Conservation (phyloP, 495 filamentous ascomycete species). For the Podospora australis region DNA sequence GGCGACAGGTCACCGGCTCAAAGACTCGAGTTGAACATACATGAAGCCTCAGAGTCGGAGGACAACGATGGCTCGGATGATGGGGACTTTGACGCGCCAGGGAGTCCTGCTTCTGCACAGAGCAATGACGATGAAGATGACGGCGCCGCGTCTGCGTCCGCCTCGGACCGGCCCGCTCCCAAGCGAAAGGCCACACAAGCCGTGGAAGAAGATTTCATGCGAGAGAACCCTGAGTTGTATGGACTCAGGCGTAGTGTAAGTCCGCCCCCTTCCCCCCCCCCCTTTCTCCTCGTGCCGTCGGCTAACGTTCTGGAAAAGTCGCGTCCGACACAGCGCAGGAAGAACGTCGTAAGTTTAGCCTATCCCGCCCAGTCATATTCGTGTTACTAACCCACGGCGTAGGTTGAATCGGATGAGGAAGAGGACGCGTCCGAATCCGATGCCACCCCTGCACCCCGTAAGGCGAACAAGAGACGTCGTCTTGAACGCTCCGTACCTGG, state of each 20-base stretch:
- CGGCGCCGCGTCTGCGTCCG: conserved; percentile 54
- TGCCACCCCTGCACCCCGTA: conserved; percentile 44
- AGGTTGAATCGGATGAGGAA: conserved; percentile 71
- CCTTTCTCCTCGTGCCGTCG: background rate
- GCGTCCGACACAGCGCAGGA: conserved; percentile 44
- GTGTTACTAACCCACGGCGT: conserved; percentile 19
- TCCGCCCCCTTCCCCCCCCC: conserved; percentile 7
- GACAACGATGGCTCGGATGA: conserved; percentile 71
- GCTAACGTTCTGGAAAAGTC: conserved; percentile 40
- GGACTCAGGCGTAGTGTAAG: conserved; percentile 86
- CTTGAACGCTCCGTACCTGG: conserved; percentile 44
- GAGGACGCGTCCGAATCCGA: conserved; percentile 68
- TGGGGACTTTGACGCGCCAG: conserved; percentile 69
- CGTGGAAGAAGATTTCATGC: conserved; percentile 74
- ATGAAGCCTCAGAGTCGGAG: conserved; percentile 39
- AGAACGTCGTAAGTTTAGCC: conserved; percentile 42
- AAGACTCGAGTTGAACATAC: conserved; percentile 47
- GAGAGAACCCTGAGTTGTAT: conserved; percentile 92
- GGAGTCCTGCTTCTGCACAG: conserved; percentile 49
- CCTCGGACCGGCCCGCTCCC: conserved; percentile 52
- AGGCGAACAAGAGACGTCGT: conserved; percentile 42
- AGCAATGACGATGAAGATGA: conserved; percentile 42
- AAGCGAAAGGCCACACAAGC: conserved; percentile 67
- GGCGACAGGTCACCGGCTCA: conserved; percentile 59
- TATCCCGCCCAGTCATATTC: background rate